Evolutionary conservation across 306 rosid species (phyloP).

Genomic region (Trifolium repens): DNA sequence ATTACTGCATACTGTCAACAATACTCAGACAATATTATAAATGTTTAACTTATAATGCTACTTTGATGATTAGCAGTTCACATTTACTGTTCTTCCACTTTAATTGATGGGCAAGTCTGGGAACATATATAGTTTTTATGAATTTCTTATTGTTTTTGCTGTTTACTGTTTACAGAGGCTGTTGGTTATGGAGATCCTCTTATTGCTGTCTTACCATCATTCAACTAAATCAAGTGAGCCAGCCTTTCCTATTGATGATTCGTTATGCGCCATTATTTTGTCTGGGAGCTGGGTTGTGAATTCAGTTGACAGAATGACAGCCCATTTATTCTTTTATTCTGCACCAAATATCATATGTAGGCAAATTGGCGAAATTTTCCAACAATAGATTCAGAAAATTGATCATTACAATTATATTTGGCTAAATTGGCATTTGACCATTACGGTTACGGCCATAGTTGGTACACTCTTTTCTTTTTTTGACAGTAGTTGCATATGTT

Average conservation of each 20-base stretch:
- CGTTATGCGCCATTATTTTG: constrained; percentile 5
- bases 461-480: background rate
- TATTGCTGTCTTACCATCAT: constrained; percentile 75
- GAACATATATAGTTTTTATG: background rate
- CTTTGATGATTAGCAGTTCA: constrained; percentile 16
- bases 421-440: background rate
- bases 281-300: constrained; percentile 40
- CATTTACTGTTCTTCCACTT: background rate
- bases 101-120: background rate
- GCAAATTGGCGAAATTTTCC: background rate
- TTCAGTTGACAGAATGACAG: constrained; percentile 33
- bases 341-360: background rate
- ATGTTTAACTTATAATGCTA: background rate
- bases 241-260: constrained; percentile 25
- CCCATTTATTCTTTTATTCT: constrained; percentile 32
- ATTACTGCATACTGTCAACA: constrained; percentile 14
- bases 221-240: constrained; percentile 66
- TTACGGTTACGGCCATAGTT: background rate
- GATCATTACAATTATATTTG: constrained; percentile 24
- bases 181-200: constrained; percentile 93
- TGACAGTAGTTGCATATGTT: background rate
- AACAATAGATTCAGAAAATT: constrained; percentile 33
- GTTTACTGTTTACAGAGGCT: constrained; percentile 66
- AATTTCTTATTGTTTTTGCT: constrained; percentile 26
- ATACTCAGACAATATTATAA: background rate